Base-by-base conservation (phyloP, 164 flowering plant species). In the Platanus orientalis region DNA sequence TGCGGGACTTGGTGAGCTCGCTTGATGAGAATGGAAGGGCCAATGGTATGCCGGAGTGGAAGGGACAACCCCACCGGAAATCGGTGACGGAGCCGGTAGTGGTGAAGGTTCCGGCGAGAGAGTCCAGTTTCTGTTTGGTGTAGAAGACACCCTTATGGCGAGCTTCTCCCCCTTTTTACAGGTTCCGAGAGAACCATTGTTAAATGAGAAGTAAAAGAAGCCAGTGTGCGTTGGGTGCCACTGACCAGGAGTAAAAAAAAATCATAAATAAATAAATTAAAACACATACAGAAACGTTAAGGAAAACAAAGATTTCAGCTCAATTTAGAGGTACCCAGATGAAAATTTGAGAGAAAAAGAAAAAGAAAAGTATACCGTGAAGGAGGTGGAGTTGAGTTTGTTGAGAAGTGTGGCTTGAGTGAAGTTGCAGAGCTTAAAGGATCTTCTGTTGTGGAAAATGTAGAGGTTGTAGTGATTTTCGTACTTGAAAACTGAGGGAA, bases 221-320 rank as follows among this genome's bases (percentile, higher is more conserved):
- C 98, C 97, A 14, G 76, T 75, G 24, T 90, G 72, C 30, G 93
- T 83, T 32, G 94, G 86, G 70, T 83, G 71, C 98, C 98, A 90
- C 97, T 93, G 39, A 55, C 12, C 50, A 6, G 9, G 54, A 16
- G 34, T 56, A 60, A 17, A 51, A 44, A 21, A 6, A 12, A 39
- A n/a, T n/a, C 42, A 40, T 30, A 69, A 39, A 54, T 23, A 3
- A 30, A n/a, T 40, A 26, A 13, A n/a, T 10, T 36, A 3, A 36
- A 0, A 7, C 0, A 1, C 12, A 3, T 36, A n/a, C n/a, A n/a
- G 42, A 36, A 32, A 5, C 9, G 7, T 32, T 32, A 32, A 9
- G 17, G 19, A 16, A 45, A 45, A 45, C 2, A 13, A 45, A 19
- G 19, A 13, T 40, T 28, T 44, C n/a, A 13, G 48, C 39, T 21